Conservation (phyloP, 2,329 filamentous ascomycete species). For the Aspergillus japonicus region DNA sequence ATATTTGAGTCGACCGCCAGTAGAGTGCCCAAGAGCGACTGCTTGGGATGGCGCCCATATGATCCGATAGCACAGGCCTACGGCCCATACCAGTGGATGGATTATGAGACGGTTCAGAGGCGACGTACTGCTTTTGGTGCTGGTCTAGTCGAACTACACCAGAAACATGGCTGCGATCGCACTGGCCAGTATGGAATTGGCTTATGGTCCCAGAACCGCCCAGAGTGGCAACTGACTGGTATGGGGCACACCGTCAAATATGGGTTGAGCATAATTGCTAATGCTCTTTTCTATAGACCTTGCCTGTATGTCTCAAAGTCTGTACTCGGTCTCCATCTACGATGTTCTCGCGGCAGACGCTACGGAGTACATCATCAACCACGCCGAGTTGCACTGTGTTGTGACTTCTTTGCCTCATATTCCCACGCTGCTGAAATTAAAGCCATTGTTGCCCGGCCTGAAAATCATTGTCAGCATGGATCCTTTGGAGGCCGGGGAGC, state of each 20-base stretch:
- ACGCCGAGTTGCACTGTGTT: conserved; percentile 72
- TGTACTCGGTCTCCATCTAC: conserved; percentile 91
- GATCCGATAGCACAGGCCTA: conserved; percentile 71
- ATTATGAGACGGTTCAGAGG: conserved; percentile 74
- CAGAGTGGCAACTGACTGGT: conserved; percentile 85
- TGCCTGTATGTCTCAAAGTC: conserved; percentile 78
- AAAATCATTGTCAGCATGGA: conserved; percentile 90
- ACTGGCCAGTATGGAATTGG: conserved; percentile 69
- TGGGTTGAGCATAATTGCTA: background rate
- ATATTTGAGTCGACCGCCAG: conserved; percentile 70
- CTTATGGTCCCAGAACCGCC: conserved; percentile 82
- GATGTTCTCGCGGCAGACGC: conserved; percentile 90
- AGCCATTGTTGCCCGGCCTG: conserved; percentile 71
- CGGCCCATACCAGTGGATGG: conserved; percentile 78
- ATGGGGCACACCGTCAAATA: conserved; percentile 22
- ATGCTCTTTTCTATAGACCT: conserved; percentile 59
- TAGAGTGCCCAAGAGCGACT: conserved; percentile 65
- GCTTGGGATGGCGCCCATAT: conserved; percentile 79
- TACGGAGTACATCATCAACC: conserved; percentile 94
- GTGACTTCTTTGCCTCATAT: conserved; percentile 79
- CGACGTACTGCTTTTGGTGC: conserved; percentile 81
- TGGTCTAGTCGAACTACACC: conserved; percentile 79
- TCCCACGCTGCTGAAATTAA: conserved; percentile 75
- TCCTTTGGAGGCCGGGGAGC: conserved; percentile 75
- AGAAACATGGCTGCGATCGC: conserved; percentile 65